Evolutionary conservation across 495 filamentous ascomycete genomes (phyloP).

Genomic region (Aspergillus funiculosus): DNA sequence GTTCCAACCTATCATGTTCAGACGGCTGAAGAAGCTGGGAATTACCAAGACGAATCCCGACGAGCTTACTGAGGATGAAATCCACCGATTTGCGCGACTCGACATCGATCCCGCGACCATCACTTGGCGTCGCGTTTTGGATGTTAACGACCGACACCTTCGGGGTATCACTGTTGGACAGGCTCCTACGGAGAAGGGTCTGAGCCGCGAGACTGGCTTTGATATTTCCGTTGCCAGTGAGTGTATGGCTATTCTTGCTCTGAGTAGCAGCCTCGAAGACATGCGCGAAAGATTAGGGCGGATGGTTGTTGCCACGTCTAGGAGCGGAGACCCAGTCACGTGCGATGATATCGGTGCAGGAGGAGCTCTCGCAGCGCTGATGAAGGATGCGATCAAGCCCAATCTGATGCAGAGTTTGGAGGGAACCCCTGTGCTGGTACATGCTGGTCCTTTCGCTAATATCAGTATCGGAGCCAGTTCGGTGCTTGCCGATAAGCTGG

Average conservation of each 20-base stretch:
- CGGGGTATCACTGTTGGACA: slow-evolving; percentile 81
- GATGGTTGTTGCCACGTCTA: slow-evolving; percentile 93
- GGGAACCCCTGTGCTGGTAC: slow-evolving; percentile 94
- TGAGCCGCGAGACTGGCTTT: slow-evolving; percentile 79
- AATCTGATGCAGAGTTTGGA: slow-evolving; percentile 98
- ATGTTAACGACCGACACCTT: slow-evolving; percentile 94
- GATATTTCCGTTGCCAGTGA: slow-evolving; percentile 97
- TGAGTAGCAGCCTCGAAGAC: slow-evolving; percentile 80
- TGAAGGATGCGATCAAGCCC: slow-evolving; percentile 98
- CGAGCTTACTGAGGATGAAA: slow-evolving; percentile 83
- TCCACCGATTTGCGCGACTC: slow-evolving; percentile 76
- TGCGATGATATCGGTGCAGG: slow-evolving; percentile 93
- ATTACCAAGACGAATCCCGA: slow-evolving; percentile 93
- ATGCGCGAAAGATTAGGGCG: slow-evolving; percentile 91
- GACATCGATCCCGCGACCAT: slow-evolving; percentile 97
- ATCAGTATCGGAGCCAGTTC: slow-evolving; percentile 96
- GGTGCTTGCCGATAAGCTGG: slow-evolving; percentile 89
- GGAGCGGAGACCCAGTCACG: slow-evolving; percentile 82
- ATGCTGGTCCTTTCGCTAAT: slow-evolving; percentile 96
- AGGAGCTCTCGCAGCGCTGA: slow-evolving; percentile 86
- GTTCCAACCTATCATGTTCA: slow-evolving; percentile 87
- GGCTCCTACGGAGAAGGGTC: slow-evolving; percentile 84
- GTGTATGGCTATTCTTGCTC: slow-evolving; percentile 95
- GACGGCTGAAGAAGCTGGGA: slow-evolving; percentile 85
- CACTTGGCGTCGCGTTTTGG: slow-evolving; percentile 92